Conservation (phyloP, 2,329 filamentous ascomycete genomes). For the Balansia obtecta region DNA sequence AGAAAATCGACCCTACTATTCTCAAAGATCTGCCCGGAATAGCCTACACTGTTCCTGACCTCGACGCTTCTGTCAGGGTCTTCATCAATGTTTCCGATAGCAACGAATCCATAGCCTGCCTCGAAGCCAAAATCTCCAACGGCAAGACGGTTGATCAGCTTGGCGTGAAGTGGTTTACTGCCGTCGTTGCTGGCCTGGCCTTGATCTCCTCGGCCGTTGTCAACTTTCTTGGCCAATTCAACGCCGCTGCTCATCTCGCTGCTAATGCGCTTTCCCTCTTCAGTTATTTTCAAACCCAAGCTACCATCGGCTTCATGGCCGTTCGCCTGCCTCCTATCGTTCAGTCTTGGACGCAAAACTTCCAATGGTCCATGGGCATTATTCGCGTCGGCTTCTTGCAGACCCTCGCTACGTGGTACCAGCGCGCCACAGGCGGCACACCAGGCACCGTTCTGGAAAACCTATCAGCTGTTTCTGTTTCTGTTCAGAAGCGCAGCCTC, state of each 20-base stretch:
- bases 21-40: conserved; percentile 57
- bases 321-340: conserved; percentile 77
- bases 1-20: conserved; percentile 31
- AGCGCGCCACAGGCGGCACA: conserved; percentile 76
- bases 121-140: conserved; percentile 77
- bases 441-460: conserved; percentile 68
- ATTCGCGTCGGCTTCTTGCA: conserved; percentile 76
- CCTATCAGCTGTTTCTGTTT: conserved; percentile 62
- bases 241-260: conserved; percentile 85
- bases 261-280: conserved; percentile 84
- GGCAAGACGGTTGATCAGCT: conserved; percentile 80
- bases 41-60: conserved; percentile 76
- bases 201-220: conserved; percentile 75
- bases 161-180: conserved; percentile 77
- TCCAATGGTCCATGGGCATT: conserved; percentile 94
- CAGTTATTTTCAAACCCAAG: conserved; percentile 84
- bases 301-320: conserved; percentile 72
- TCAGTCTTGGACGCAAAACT: conserved; percentile 86
- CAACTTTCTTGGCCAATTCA: conserved; percentile 86
- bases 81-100: conserved; percentile 58
- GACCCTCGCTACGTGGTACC: conserved; percentile 83
- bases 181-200: conserved; percentile 71
- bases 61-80: conserved; percentile 72
- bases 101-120: conserved; percentile 59
- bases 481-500: conserved; percentile 52